Percentiles rank a stretch among this genome's conserved stretches.
Evolutionary conservation across 495 filamentous ascomycete genomes (phyloP).

Genomic region (Penicillium antarcticum): DNA sequence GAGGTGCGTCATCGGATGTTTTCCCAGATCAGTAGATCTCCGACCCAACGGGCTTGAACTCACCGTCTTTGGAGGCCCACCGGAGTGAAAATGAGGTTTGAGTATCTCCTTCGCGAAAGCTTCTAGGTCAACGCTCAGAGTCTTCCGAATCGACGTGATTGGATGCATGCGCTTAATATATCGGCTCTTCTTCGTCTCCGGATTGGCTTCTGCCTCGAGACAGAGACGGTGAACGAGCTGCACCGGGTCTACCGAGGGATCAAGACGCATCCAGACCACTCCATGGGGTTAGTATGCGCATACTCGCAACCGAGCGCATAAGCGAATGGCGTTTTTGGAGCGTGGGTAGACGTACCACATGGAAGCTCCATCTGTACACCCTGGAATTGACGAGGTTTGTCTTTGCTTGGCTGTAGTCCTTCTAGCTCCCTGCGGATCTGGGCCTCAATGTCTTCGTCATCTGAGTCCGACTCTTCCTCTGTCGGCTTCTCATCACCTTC

Average conservation of each 20-base stretch:
- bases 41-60: constrained; percentile 11
- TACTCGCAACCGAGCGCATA: constrained; percentile 46
- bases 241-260: constrained; percentile 74
- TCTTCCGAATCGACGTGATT: constrained; percentile 70
- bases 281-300: constrained; percentile 19
- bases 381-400: constrained; percentile 52
- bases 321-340: constrained; percentile 1
- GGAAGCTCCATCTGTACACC: constrained; percentile 67
- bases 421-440: constrained; percentile 77
- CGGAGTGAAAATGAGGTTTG: constrained; percentile 66
- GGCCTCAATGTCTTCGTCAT: constrained; percentile 72
- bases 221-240: constrained; percentile 75
- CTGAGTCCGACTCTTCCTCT: constrained; percentile 34
- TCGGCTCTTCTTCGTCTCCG: constrained; percentile 58
- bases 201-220: constrained; percentile 52
- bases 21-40: constrained; percentile 2
- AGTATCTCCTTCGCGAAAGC: constrained; percentile 71
- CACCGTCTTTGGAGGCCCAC: constrained; percentile 46
- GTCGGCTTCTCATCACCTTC: constrained; percentile 29
- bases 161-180: constrained; percentile 86
- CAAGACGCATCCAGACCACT: constrained; percentile 43
- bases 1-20: not conserved
- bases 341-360: constrained; percentile 62
- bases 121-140: constrained; percentile 70
- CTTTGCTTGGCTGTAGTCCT: constrained; percentile 52